phyloP scores from a whole-genome alignment of 2,329 filamentous ascomycete species.

The Ophiostoma sp. region DNA sequence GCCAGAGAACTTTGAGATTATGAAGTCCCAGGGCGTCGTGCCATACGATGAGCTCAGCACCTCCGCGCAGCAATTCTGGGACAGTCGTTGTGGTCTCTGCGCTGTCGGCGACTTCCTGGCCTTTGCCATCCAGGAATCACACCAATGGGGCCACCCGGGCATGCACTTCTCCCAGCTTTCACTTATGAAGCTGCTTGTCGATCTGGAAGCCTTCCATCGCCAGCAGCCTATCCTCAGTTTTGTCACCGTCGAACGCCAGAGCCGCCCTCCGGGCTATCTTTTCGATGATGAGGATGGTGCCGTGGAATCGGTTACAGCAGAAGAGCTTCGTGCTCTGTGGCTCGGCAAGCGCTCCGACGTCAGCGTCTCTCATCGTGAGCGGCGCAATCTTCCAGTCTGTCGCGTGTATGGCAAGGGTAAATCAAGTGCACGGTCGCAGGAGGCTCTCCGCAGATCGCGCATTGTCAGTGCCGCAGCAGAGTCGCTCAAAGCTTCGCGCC shows the following conservation, averaged over 20 bases:
- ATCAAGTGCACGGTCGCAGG: not conserved
- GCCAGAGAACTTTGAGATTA: slow-evolving; percentile 23
- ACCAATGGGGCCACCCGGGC: slow-evolving; percentile 32
- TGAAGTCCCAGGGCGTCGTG: slow-evolving; percentile 16
- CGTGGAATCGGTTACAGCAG: slow-evolving; percentile 26
- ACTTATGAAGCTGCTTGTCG: slow-evolving; percentile 37
- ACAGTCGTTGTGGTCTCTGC: slow-evolving; percentile 28
- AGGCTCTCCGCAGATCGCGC: slow-evolving; percentile 20
- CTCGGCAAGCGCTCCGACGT: not conserved
- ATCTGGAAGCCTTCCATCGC: slow-evolving; percentile 39
- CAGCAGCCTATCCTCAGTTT: slow-evolving; percentile 37
- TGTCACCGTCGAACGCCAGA: slow-evolving; percentile 30
- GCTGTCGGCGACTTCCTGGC: slow-evolving; percentile 29
- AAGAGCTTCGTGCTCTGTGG: slow-evolving; percentile 25
- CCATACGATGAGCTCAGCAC: slow-evolving; percentile 21
- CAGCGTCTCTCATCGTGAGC: not conserved
- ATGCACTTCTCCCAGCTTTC: slow-evolving; percentile 27
- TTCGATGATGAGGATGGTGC: slow-evolving; percentile 31
- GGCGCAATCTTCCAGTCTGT: slow-evolving; percentile 8
- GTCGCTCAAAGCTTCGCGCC: slow-evolving; percentile 25
- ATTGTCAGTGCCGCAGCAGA: slow-evolving; percentile 26
- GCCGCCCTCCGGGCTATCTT: slow-evolving; percentile 33
- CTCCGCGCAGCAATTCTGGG: slow-evolving; percentile 21
- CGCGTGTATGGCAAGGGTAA: slow-evolving; percentile 16
- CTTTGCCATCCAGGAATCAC: slow-evolving; percentile 29